Base-by-base conservation (phyloP, 129 eudicot genomes). In the Artemisia argyi region DNA sequence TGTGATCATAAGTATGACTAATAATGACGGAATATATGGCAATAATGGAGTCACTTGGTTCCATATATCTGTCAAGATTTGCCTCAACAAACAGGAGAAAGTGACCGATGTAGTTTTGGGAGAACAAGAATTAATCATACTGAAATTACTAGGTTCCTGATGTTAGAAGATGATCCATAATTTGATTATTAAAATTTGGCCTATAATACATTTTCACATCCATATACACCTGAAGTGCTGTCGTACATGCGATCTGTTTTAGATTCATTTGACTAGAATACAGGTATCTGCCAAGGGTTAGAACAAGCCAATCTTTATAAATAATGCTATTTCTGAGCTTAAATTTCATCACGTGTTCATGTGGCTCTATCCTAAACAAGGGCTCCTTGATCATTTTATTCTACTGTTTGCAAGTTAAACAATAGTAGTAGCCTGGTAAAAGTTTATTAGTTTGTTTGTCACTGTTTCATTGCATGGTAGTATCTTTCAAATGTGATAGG, bases 131-230 rank as follows among this genome's bases (percentile, higher is more conserved):
- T 51, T n/a, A 51, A 14, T 39, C 46, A 39, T 39, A 39, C 42
- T 50, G 55, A 50, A 15, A 50, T 2, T 50, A 50, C 56, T 14
- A 11, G 17, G 46, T 39, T 39, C 46, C 66, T 19, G 66, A 35
- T 19, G 55, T 71, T 57, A 24, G 75, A 57, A 58, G 57, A 71
- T 71, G 66, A 19, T 7, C 18, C 50, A 69, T 28, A 53, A 28
- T 30, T 55, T 8, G 47, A 67, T 67, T 13, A 22, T 5, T 14
- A 68, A 68, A 68, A 17, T 8, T 22, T 59, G 61, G 48, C 61
- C 61, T 28, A 24, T 28, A 13, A 49, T 3, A 68, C 11, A 24
- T 68, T 7, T 39, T 7, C 32, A 20, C 73, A 68, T 28, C 61
- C 61, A 28, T 28, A 30, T 48, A 58, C 72, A 49, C 59, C 22